Percentiles rank a stretch among this genome's conserved stretches.
These are phyloP conservation scores for Mikania micrantha DNA, from an alignment of 129 eudicot species.

Conservation along the genomic window DNA sequence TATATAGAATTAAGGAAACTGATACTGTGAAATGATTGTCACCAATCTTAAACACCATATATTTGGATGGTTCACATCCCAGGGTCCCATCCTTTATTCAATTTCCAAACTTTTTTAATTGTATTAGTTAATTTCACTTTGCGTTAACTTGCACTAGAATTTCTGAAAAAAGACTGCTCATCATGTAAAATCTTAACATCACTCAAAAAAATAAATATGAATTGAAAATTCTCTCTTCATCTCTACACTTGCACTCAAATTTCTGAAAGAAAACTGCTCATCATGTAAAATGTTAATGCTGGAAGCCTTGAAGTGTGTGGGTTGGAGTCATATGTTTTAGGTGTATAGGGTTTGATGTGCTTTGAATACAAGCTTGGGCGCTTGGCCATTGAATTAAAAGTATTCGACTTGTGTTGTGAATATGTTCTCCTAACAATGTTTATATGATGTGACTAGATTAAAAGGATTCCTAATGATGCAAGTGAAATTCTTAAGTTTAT, in stretches of 20 bases:
- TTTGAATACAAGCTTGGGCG: background rate
- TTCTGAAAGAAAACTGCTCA: background rate
- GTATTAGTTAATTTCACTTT: background rate
- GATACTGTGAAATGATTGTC: background rate
- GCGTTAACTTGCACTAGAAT: no score
- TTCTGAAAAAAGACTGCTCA: no score
- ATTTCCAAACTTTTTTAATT: background rate
- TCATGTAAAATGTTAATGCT: background rate
- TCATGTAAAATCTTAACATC: no score
- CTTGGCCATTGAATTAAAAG: background rate
- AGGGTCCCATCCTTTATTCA: background rate
- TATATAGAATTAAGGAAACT: background rate
- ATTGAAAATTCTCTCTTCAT: background rate
- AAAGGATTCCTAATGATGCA: background rate
- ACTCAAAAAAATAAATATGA: background rate
- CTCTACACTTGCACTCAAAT: background rate
- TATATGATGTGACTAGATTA: background rate
- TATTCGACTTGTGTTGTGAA: background rate
- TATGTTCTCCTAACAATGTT: background rate
- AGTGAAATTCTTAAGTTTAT: background rate
- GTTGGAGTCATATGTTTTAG: background rate
- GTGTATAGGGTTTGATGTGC: background rate
- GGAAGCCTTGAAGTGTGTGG: background rate
- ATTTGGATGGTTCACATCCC: background rate
- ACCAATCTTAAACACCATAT: background rate